These are phyloP conservation scores for Saccharomyces hybrid DNA, from an alignment of 1,139 yeast genomes.

Conservation along the genomic window DNA sequence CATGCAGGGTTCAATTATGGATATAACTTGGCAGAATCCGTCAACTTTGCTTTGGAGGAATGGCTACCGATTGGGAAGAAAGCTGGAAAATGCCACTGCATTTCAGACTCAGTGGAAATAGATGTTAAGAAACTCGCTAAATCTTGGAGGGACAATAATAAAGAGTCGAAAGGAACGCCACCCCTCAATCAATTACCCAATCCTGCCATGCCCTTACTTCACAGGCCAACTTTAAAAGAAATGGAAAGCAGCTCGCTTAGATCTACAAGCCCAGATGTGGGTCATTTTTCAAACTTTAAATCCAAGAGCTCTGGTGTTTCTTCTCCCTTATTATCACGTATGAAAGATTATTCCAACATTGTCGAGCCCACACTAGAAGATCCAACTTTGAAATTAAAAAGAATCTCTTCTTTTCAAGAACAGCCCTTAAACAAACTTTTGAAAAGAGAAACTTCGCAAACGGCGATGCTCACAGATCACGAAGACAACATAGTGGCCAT, in stretches of 20 bases:
- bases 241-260: constrained; percentile 18
- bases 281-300: constrained; percentile 16
- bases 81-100: constrained; percentile 64
- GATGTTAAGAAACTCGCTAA: constrained; percentile 44
- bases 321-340: constrained; percentile 30
- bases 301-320: constrained; percentile 28
- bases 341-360: constrained; percentile 32
- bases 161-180: background rate
- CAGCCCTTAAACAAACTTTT: constrained; percentile 8
- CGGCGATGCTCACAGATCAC: constrained; percentile 26
- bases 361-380: constrained; percentile 32
- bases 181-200: background rate
- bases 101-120: constrained; percentile 69
- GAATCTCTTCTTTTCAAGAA: constrained; percentile 7
- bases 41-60: constrained; percentile 75
- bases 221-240: background rate
- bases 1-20: constrained; percentile 87
- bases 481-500: constrained; percentile 32
- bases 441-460: constrained; percentile 10
- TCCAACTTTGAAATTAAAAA: constrained; percentile 26
- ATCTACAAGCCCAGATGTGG: constrained; percentile 26
- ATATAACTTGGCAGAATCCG: constrained; percentile 78
- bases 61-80: constrained; percentile 67
- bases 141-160: constrained; percentile 5
- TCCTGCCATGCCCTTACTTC: background rate